These are phyloP conservation scores for Colletotrichum shisoi DNA, from an alignment of 2,329 filamentous ascomycete genomes.

Conservation along the genomic window DNA sequence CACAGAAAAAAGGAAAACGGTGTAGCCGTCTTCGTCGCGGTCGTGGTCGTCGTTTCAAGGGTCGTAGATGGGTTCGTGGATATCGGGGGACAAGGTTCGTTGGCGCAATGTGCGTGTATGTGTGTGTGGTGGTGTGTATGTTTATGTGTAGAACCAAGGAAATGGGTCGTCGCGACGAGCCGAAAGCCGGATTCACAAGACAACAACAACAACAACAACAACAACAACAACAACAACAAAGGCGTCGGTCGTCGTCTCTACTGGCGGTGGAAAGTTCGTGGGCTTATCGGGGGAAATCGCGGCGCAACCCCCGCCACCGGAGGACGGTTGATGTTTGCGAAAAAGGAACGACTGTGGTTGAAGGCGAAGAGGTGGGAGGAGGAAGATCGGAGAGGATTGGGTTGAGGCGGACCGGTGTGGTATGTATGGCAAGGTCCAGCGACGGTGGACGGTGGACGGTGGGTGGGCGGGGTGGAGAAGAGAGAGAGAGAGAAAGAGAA, in stretches of 20 bases:
- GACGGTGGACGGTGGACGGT: conserved; percentile 36
- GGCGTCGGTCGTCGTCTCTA: conserved; percentile 11
- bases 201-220: too few relatives aligned
- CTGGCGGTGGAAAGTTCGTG: conserved; percentile 33
- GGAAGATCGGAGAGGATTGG: conserved; percentile 34
- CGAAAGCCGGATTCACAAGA: conserved; percentile 9
- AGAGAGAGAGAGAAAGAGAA: conserved; percentile 8
- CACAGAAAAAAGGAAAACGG: conserved; percentile 17
- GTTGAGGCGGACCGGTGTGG: conserved; percentile 39
- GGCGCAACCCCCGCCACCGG: conserved; percentile 38
- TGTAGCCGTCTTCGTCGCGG: conserved; percentile 22
- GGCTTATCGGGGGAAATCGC: conserved; percentile 30
- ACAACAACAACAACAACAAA: too few relatives aligned
- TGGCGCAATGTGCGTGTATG: conserved; percentile 1
- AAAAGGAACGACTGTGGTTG: conserved; percentile 39
- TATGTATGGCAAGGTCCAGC: conserved; percentile 39
- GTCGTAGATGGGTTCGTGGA: conserved; percentile 23
- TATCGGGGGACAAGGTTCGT: conserved; percentile 12
- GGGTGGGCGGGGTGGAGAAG: conserved; percentile 38
- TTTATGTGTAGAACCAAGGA: conserved; percentile 23
- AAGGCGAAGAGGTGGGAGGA: conserved; percentile 32
- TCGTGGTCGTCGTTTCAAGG: conserved; percentile 14
- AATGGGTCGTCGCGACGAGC: conserved; percentile 21
- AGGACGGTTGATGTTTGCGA: conserved; percentile 38
- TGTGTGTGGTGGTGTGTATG: too few relatives aligned